Base-by-base conservation (phyloP, 371 early-diverging fungal species). In the Actinomucor elegans region DNA sequence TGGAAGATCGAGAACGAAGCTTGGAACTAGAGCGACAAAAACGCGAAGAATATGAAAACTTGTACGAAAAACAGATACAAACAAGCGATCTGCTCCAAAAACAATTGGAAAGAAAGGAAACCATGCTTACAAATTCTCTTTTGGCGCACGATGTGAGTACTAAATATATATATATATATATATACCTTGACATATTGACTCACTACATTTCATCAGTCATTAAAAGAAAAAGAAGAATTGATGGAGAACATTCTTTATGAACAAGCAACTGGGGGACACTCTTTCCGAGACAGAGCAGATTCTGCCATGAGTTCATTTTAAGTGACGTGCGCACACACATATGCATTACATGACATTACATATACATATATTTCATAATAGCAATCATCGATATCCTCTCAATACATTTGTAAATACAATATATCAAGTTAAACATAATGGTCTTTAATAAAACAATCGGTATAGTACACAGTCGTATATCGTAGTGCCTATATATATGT, bases 171-270 rank as follows among this genome's bases (percentile, higher is more conserved):
- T n/a, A n/a, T n/a, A n/a, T n/a, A n/a, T n/a, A n/a, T n/a, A n/a
- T n/a, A n/a, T n/a, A n/a, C n/a, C n/a, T n/a, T n/a, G n/a, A n/a
- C n/a, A n/a, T n/a, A n/a, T n/a, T n/a, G n/a, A n/a, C n/a, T n/a
- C n/a, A n/a, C n/a, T n/a, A n/a, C n/a, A 33, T 34, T 29, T 21
- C 28, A 10, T 33, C 37, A 72, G 71, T 62, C 52, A 5, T 60
- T 66, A 18, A 66, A 67, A 23, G 73, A 71, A 31, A 59, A 71
- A 14, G 69, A 69, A 26, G 61, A 71, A 34, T 61, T 69, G 20
- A 61, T 71, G 63, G 74, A 69, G 32, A 71, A 65, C 48, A 71
- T 71, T 15, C 37, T 77, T 12, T 55, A 59, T 28, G 63, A 71
- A 33, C 77, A 77, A 50, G 77, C 71, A 32, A 73, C 71, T 2